Percentiles rank a stretch among this genome's conserved stretches.
These are phyloP conservation scores for Penicillium nucicola DNA, from an alignment of 495 filamentous ascomycete genomes.

Conservation along the genomic window DNA sequence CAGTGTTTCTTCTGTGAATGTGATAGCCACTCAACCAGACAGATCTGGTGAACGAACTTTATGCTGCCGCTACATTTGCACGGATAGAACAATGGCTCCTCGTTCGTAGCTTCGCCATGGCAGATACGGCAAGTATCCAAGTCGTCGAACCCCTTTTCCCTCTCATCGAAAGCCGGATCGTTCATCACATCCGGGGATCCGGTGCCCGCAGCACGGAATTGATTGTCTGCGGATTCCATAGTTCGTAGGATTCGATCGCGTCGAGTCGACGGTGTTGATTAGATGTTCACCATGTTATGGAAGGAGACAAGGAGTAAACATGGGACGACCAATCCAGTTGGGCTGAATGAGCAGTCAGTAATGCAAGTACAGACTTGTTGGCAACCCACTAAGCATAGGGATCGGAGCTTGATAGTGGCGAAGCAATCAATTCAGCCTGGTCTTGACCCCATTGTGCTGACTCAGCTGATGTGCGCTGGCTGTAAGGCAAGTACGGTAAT, in stretches of 20 bases:
- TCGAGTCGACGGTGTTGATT: slow-evolving; percentile 22
- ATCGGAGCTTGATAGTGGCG: slow-evolving; percentile 1
- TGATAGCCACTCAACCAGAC: slow-evolving; percentile 95
- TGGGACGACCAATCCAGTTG: background rate
- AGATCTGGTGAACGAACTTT: slow-evolving; percentile 96
- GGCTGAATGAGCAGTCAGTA: background rate
- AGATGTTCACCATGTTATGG: slow-evolving; percentile 21
- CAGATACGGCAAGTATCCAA: slow-evolving; percentile 93
- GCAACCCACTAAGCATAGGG: background rate
- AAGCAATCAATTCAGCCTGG: slow-evolving; percentile 3
- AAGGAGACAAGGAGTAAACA: background rate
- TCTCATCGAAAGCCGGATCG: slow-evolving; percentile 53
- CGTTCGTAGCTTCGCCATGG: slow-evolving; percentile 76
- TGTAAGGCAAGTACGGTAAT: background rate
- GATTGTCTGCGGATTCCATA: slow-evolving; percentile 27
- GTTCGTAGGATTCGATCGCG: slow-evolving; percentile 9
- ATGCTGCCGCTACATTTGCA: slow-evolving; percentile 99
- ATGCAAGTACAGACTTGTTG: background rate
- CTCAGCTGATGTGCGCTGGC: background rate
- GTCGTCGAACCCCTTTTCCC: slow-evolving; percentile 43
- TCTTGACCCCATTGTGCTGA: background rate
- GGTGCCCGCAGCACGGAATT: slow-evolving; percentile 14
- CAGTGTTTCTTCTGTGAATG: slow-evolving; percentile 99
- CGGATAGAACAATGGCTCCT: slow-evolving; percentile 91
- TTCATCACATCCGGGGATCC: slow-evolving; percentile 62